Conservation (phyloP, 2,329 filamentous ascomycete genomes). For the Delphinella strobiligena region DNA sequence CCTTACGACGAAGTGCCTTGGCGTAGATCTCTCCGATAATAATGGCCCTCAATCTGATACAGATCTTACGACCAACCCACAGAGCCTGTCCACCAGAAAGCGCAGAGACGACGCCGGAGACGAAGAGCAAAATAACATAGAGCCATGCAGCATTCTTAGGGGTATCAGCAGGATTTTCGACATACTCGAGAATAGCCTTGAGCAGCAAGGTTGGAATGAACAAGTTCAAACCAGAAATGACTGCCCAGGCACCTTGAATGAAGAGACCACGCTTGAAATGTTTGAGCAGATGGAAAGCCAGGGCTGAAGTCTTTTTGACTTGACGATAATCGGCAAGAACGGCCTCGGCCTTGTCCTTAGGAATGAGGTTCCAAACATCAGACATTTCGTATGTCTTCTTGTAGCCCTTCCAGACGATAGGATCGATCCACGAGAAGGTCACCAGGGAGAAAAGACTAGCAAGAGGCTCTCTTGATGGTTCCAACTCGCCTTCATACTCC, state of each 20-base stretch:
- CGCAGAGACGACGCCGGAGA: slow-evolving; percentile 70
- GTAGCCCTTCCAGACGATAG: slow-evolving; percentile 81
- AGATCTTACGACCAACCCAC: slow-evolving; percentile 89
- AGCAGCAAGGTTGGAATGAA: slow-evolving; percentile 87
- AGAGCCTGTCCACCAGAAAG: slow-evolving; percentile 75
- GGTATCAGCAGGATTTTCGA: slow-evolving; percentile 66
- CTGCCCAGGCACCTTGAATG: slow-evolving; percentile 68
- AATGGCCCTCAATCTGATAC: slow-evolving; percentile 83
- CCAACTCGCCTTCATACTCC: slow-evolving; percentile 78
- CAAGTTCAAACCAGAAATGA: slow-evolving; percentile 68
- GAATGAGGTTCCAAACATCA: slow-evolving; percentile 83
- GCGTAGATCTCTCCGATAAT: slow-evolving; percentile 96
- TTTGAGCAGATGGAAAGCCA: slow-evolving; percentile 69
- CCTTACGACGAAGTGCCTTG: slow-evolving; percentile 85
- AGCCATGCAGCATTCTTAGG: slow-evolving; percentile 89
- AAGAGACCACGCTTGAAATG: slow-evolving; percentile 72
- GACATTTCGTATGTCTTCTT: slow-evolving; percentile 68
- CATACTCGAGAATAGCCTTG: slow-evolving; percentile 82
- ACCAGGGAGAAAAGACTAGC: slow-evolving; percentile 80
- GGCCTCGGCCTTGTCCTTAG: slow-evolving; percentile 73
- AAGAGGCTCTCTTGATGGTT: slow-evolving; percentile 75
- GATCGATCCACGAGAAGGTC: slow-evolving; percentile 84
- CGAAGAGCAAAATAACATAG: slow-evolving; percentile 80
- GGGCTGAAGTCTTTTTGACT: slow-evolving; percentile 64
- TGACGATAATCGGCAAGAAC: slow-evolving; percentile 77